A percentile compares a stretch with the other conserved stretches of the same genome.
These are phyloP conservation scores for Pulveroboletus sp. DNA, from an alignment of 768 basidiomycete genomes.

Conservation along the genomic window DNA sequence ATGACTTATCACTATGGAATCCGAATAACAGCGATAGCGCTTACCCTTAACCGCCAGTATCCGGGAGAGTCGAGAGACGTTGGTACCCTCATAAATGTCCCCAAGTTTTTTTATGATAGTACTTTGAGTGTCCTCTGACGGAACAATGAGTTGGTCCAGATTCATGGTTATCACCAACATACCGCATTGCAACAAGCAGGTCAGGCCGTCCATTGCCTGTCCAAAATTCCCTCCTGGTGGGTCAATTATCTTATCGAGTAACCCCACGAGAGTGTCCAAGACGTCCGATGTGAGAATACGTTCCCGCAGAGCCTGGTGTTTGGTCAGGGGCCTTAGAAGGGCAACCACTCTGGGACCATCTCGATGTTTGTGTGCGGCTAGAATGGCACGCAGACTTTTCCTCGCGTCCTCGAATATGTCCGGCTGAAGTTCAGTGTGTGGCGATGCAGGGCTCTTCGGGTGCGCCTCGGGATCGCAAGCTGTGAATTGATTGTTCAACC, in stretches of 20 bases:
- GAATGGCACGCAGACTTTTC: slow-evolving; percentile 9
- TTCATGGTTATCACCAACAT: not conserved
- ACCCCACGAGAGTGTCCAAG: slow-evolving; percentile 7
- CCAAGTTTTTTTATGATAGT: slow-evolving; percentile 8
- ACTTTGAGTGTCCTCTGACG: slow-evolving; percentile 11
- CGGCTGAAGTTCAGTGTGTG: not conserved
- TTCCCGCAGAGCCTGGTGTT: slow-evolving; percentile 11
- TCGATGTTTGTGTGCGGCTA: slow-evolving; percentile 13
- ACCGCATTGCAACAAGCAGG: slow-evolving; percentile 17
- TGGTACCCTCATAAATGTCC: not conserved
- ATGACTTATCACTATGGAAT: not conserved
- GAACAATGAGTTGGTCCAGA: not conserved
- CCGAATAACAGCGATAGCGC: not conserved
- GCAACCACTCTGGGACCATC: slow-evolving; percentile 20
- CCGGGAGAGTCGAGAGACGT: slow-evolving; percentile 8
- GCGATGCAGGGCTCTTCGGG: not conserved
- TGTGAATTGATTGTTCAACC: not conserved
- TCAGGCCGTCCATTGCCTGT: slow-evolving; percentile 24
- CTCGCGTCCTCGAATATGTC: slow-evolving; percentile 13
- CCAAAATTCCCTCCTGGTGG: slow-evolving; percentile 6
- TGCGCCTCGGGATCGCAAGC: slow-evolving; percentile 2
- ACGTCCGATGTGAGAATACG: slow-evolving; percentile 14
- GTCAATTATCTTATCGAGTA: slow-evolving; percentile 13
- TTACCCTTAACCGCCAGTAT: slow-evolving; percentile 17
- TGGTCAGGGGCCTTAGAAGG: slow-evolving; percentile 21